Percentiles rank a stretch among this genome's conserved stretches.
phyloP scores from a whole-genome alignment of 1,284 basidiomycete genomes.

The Trichosporon inkin region DNA sequence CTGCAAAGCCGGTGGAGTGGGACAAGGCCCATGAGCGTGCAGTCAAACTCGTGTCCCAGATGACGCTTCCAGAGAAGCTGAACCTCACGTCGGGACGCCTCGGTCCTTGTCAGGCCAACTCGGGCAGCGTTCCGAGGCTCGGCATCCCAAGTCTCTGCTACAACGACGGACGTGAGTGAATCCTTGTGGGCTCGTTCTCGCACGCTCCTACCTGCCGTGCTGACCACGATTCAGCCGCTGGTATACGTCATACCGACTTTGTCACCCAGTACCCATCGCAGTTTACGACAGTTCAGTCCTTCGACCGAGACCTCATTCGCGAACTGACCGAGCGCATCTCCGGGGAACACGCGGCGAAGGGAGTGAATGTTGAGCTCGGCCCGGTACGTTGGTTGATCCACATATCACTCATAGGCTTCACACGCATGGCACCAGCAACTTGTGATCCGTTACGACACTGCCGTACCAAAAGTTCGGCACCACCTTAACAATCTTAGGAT shows the following conservation, averaged over 20 bases:
- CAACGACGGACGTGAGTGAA: constrained; percentile 56
- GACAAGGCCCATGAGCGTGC: constrained; percentile 44
- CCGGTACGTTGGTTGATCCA: constrained; percentile 28
- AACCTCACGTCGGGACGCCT: constrained; percentile 40
- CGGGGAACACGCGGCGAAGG: constrained; percentile 52
- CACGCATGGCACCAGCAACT: constrained; percentile 1
- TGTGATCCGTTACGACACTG: constrained; percentile 1
- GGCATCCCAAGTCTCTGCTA: constrained; percentile 61
- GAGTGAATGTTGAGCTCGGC: constrained; percentile 45
- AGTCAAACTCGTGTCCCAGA: constrained; percentile 43
- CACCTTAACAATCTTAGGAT: neutral
- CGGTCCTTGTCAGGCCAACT: constrained; percentile 63
- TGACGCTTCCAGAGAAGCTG: constrained; percentile 53
- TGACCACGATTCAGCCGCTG: constrained; percentile 51
- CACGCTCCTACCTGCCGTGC: neutral
- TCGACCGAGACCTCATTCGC: constrained; percentile 51
- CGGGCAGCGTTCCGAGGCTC: constrained; percentile 51
- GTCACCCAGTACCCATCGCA: constrained; percentile 52
- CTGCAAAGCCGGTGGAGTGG: constrained; percentile 22
- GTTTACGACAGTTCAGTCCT: constrained; percentile 53
- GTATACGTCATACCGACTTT: constrained; percentile 47
- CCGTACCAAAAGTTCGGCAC: neutral
- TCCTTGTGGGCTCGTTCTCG: no score
- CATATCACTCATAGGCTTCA: neutral
- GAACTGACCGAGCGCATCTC: constrained; percentile 51